Conservation (phyloP, 139 green algal species). For the Diplosphaera chodatii region DNA sequence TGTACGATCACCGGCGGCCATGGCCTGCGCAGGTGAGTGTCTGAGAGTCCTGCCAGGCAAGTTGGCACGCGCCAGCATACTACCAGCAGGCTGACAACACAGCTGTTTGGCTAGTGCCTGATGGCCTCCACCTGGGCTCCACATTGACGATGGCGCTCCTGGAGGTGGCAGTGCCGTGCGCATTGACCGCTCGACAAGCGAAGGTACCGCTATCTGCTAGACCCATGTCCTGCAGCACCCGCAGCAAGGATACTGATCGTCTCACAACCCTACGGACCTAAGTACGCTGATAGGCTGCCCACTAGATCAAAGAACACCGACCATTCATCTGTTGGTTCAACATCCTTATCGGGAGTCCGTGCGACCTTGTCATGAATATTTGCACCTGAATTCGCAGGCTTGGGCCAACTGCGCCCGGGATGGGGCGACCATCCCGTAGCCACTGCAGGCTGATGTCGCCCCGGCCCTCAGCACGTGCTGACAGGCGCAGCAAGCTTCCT, state of each 20-base stretch:
- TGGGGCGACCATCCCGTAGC: background rate
- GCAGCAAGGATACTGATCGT: no score
- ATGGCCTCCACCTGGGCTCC: background rate
- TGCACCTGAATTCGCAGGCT: background rate
- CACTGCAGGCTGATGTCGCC: background rate
- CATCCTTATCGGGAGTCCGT: no score
- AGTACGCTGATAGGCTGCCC: no score
- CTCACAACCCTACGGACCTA: no score
- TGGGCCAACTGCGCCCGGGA: background rate
- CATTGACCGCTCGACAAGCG: background rate
- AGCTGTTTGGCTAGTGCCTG: no score
- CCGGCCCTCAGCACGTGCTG: background rate
- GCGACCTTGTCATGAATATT: no score
- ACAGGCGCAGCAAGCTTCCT: background rate
- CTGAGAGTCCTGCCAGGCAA: no score
- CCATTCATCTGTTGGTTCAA: no score
- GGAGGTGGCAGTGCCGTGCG: background rate
- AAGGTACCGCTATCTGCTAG: background rate
- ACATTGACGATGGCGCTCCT: background rate
- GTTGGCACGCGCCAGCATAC: no score
- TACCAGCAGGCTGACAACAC: no score
- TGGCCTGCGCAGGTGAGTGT: no score
- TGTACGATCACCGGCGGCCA: background rate
- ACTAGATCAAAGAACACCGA: no score
- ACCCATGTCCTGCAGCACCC: background rate